Percentiles rank a stretch among this genome's conserved stretches.
phyloP scores from a whole-genome alignment of 352 stramenopile genomes.

The Globisporangium emineosum region DNA sequence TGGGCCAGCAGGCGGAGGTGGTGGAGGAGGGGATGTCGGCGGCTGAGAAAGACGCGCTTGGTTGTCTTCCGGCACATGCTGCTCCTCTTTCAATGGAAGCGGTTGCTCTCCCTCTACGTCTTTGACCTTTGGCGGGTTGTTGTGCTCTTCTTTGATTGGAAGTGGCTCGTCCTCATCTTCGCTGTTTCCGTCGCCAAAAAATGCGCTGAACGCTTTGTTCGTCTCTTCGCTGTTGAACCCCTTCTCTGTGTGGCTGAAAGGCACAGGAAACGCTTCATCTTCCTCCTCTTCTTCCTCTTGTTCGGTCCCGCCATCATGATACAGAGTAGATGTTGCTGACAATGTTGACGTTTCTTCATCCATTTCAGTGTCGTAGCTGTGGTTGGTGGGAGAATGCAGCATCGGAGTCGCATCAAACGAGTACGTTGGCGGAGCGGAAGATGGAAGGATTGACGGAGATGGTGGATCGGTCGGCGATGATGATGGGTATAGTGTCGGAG shows the following conservation, averaged over 20 bases:
- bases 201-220: constrained; percentile 67
- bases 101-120: constrained; percentile 21
- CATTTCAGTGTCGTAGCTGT: constrained; percentile 12
- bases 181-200: constrained; percentile 62
- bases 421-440: not conserved
- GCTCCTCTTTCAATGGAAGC: constrained; percentile 29
- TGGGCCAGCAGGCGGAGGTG: not conserved
- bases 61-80: not conserved
- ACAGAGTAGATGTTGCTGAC: not conserved
- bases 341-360: constrained; percentile 11
- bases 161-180: constrained; percentile 65
- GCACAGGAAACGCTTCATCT: constrained; percentile 69
- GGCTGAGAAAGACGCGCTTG: not conserved
- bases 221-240: constrained; percentile 60
- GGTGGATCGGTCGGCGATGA: constrained; percentile 28
- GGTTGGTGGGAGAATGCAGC: constrained; percentile 3
- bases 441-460: constrained; percentile 15
- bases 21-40: not conserved
- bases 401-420: not conserved
- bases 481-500: constrained; percentile 25
- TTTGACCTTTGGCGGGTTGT: not conserved
- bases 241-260: constrained; percentile 30
- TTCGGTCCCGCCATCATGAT: constrained; percentile 25
- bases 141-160: constrained; percentile 25
- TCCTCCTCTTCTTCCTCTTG: constrained; percentile 49